Evolutionary conservation across 73 alveolate genomes (phyloP).

Genomic region (Tetrahymena thermophila): DNA sequence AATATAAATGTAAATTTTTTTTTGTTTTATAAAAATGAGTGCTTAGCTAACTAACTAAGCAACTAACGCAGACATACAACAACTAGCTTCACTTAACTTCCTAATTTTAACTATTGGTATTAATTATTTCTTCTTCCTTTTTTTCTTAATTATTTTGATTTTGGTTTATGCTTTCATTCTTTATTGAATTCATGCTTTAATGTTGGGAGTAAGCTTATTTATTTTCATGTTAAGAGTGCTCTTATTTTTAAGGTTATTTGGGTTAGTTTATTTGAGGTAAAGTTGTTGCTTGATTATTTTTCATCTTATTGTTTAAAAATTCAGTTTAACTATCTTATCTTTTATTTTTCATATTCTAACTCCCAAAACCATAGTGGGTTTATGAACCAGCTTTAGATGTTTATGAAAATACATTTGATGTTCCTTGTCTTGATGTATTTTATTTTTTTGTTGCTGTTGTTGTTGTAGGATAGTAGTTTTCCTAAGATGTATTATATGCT

Average conservation of each 20-base stretch:
- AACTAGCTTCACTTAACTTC: neutral
- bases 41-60: too few relatives aligned
- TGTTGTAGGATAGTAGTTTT: neutral
- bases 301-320: neutral
- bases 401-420: neutral
- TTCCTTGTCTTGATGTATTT: neutral
- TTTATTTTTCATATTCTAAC: neutral
- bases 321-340: neutral
- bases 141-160: neutral
- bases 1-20: too few relatives aligned
- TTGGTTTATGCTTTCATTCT: neutral
- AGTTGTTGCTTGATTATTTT: neutral
- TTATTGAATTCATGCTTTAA: neutral
- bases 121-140: neutral
- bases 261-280: neutral
- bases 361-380: neutral
- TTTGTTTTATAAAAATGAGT: too few relatives aligned
- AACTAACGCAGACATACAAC: too few relatives aligned
- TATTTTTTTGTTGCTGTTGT: neutral
- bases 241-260: neutral
- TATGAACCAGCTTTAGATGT: neutral
- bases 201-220: neutral
- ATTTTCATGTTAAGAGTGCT: neutral
- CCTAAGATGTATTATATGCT: neutral
- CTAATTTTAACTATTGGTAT: neutral